Evolutionary conservation across 805 yeast genomes (phyloP).

Genomic region (Saccharomycopsis sp.): DNA sequence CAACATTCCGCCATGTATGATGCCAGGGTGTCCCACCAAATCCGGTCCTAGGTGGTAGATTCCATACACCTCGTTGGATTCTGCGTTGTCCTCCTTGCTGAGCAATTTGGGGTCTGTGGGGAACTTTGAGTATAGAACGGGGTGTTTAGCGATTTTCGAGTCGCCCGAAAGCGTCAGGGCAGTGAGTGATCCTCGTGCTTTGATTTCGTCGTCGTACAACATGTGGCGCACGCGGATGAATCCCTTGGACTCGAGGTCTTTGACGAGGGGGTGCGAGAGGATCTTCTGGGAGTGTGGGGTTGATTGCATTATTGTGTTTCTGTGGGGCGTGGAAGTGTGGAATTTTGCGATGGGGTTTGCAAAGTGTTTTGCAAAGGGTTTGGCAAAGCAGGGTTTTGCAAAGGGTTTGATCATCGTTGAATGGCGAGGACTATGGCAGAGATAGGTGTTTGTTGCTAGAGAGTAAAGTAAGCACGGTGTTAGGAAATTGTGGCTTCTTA

Average conservation of each 20-base stretch:
- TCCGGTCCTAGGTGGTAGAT: slow-evolving; percentile 66
- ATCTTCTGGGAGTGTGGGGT: slow-evolving; percentile 3
- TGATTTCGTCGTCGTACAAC: not conserved
- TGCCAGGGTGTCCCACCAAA: slow-evolving; percentile 61
- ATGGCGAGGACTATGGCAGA: no score
- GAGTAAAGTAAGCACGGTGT: no score
- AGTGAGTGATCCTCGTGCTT: slow-evolving; percentile 6
- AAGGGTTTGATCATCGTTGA: no score
- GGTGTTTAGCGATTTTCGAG: slow-evolving; percentile 1
- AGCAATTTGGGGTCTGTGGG: not conserved
- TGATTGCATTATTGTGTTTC: not conserved
- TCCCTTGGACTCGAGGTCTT: not conserved
- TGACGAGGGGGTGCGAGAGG: slow-evolving; percentile 3
- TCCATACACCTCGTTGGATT: slow-evolving; percentile 46
- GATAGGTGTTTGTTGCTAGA: no score
- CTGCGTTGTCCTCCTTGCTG: slow-evolving; percentile 29
- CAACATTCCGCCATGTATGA: slow-evolving; percentile 74
- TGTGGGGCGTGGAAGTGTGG: no score
- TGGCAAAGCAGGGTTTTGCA: no score
- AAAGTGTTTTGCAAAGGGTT: no score
- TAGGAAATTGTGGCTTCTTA: no score
- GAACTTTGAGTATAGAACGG: slow-evolving; percentile 3
- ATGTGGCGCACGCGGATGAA: slow-evolving; percentile 5
- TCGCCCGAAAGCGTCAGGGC: slow-evolving; percentile 3
- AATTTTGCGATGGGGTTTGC: no score